Conservation (phyloP, 257 asterid genomes). For the Solanum rostratum region DNA sequence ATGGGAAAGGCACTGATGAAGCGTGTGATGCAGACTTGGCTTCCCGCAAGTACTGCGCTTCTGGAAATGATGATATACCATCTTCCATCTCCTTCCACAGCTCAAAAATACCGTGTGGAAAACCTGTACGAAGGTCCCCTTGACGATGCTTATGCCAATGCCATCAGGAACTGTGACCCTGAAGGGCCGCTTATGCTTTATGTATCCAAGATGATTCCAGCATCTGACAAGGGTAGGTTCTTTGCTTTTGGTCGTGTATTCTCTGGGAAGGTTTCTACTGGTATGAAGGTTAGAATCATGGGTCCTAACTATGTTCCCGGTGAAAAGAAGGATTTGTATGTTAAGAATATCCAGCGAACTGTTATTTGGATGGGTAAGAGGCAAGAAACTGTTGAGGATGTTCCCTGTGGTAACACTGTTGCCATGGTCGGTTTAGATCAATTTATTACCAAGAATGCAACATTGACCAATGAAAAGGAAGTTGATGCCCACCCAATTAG, state of each 20-base stretch:
- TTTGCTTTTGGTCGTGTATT: constrained; percentile 39
- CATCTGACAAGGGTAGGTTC: constrained; percentile 34
- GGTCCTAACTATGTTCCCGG: constrained; percentile 38
- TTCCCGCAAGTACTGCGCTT: constrained; percentile 29
- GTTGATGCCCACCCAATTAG: constrained; percentile 27
- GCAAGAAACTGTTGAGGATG: too few relatives aligned
- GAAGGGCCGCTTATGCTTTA: constrained; percentile 35
- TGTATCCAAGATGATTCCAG: constrained; percentile 44
- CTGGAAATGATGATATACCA: constrained; percentile 34
- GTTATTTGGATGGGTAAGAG: too few relatives aligned
- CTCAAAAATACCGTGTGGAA: constrained; percentile 36
- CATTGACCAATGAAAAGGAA: constrained; percentile 34
- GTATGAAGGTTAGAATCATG: constrained; percentile 34
- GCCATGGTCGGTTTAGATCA: constrained; percentile 40
- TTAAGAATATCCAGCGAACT: constrained; percentile 30
- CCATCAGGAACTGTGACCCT: constrained; percentile 40
- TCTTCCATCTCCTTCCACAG: constrained; percentile 30
- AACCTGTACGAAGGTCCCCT: constrained; percentile 36
- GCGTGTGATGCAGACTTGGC: constrained; percentile 43
- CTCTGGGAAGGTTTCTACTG: constrained; percentile 22
- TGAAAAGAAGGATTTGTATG: constrained; percentile 32
- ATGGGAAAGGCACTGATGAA: constrained; percentile 33
- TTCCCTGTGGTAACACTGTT: constrained; percentile 37
- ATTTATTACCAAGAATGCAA: constrained; percentile 32
- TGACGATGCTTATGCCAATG: constrained; percentile 29